phyloP scores from a whole-genome alignment of 257 asterid genomes.

The Anisodus acutangulus region DNA sequence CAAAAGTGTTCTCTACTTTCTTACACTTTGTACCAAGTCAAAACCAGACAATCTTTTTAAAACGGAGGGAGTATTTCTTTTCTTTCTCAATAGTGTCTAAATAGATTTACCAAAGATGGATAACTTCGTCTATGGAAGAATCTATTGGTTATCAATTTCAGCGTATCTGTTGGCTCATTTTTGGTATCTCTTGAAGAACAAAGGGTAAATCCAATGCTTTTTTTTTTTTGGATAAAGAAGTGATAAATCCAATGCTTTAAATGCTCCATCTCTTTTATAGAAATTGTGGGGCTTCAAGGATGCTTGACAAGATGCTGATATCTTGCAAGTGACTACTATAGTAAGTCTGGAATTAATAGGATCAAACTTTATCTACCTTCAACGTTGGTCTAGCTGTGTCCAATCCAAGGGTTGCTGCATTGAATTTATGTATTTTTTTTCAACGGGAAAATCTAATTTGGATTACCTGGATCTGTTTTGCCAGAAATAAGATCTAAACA shows the following conservation, averaged over 20 bases:
- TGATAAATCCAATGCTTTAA: background rate
- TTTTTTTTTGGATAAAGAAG: background rate
- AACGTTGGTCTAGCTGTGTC: background rate
- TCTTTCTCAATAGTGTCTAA: background rate
- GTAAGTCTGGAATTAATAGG: background rate
- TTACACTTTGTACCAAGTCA: too few relatives aligned
- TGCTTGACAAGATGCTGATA: background rate
- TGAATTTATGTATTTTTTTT: background rate
- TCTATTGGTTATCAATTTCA: background rate
- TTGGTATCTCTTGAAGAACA: background rate
- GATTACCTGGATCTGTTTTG: background rate
- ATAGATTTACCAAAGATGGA: background rate
- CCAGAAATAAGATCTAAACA: background rate
- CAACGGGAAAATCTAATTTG: background rate
- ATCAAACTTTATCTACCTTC: background rate
- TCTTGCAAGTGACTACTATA: background rate
- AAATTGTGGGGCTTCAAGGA: background rate
- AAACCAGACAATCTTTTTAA: too few relatives aligned
- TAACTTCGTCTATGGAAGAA: background rate
- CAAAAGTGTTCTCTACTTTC: too few relatives aligned
- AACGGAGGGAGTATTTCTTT: background rate
- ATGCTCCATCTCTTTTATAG: background rate
- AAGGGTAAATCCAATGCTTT: background rate
- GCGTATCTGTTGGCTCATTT: background rate
- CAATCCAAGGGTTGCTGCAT: background rate